phyloP scores from a whole-genome alignment of 2,329 filamentous ascomycete species.

The Claviceps paspali region DNA sequence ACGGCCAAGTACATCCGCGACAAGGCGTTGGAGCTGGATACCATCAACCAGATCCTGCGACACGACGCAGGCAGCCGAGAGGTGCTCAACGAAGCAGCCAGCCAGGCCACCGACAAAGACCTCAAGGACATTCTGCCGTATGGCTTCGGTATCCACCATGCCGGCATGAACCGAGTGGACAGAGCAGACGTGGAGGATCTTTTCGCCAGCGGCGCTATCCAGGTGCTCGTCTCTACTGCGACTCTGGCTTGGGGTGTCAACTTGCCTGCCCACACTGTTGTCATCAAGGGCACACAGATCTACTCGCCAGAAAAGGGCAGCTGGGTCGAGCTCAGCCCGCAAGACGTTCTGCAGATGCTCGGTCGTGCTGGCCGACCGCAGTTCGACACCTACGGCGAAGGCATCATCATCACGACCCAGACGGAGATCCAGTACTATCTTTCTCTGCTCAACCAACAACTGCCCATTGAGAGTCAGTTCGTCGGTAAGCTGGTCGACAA shows the following conservation, averaged over 20 bases:
- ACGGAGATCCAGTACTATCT: constrained; percentile 94
- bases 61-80: constrained; percentile 86
- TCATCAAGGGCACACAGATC: constrained; percentile 96
- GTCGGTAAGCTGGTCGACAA: constrained; percentile 89
- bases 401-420: constrained; percentile 96
- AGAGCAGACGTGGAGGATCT: constrained; percentile 89
- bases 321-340: constrained; percentile 94
- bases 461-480: constrained; percentile 94
- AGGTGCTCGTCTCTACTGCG: constrained; percentile 91
- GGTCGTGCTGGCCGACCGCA: constrained; percentile 92
- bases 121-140: constrained; percentile 91
- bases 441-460: constrained; percentile 87
- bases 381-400: constrained; percentile 94
- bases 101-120: constrained; percentile 68
- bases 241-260: constrained; percentile 99
- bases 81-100: constrained; percentile 72
- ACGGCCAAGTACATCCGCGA: constrained; percentile 92
- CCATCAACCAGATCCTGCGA: constrained; percentile 86
- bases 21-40: constrained; percentile 92
- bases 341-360: constrained; percentile 97
- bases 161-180: constrained; percentile 91
- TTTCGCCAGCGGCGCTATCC: constrained; percentile 79
- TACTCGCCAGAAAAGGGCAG: constrained; percentile 98
- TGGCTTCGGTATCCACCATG: constrained; percentile 95
- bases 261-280: constrained; percentile 89